phyloP scores from a whole-genome alignment of 2,329 filamentous ascomycete genomes.

The Colletotrichum sp. region DNA sequence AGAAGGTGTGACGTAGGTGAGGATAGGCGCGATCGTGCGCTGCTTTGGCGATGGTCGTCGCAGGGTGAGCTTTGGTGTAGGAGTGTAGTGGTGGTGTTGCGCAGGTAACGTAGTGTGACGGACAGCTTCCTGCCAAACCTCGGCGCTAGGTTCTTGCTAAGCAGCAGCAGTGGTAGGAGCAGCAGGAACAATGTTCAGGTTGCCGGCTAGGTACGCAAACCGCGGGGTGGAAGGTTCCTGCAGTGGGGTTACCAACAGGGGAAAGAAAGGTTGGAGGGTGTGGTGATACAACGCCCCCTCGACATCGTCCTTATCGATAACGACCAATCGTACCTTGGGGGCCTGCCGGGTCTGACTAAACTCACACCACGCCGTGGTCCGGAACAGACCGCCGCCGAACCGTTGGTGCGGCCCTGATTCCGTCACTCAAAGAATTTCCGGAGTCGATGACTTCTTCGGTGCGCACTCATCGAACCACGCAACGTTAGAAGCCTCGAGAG shows the following conservation, averaged over 20 bases:
- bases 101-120: background rate
- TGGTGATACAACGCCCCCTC: background rate
- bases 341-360: background rate
- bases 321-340: background rate
- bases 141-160: background rate
- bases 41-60: background rate
- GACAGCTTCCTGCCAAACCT: background rate
- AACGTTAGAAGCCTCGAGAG: background rate
- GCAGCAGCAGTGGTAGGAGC: background rate
- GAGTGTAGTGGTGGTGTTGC: background rate
- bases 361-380: background rate
- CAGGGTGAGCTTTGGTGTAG: background rate
- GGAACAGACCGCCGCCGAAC: background rate
- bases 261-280: background rate
- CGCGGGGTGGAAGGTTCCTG: slow-evolving; percentile 18
- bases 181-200: background rate
- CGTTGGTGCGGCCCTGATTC: background rate
- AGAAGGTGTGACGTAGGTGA: background rate
- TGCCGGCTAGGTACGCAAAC: background rate
- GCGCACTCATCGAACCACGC: background rate
- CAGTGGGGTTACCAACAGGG: background rate
- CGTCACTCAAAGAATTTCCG: slow-evolving; percentile 8
- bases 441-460: background rate
- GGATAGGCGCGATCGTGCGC: background rate
- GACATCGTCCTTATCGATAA: background rate